Base-by-base conservation (phyloP, 495 filamentous ascomycete species). In the Penicillium chermesinum region DNA sequence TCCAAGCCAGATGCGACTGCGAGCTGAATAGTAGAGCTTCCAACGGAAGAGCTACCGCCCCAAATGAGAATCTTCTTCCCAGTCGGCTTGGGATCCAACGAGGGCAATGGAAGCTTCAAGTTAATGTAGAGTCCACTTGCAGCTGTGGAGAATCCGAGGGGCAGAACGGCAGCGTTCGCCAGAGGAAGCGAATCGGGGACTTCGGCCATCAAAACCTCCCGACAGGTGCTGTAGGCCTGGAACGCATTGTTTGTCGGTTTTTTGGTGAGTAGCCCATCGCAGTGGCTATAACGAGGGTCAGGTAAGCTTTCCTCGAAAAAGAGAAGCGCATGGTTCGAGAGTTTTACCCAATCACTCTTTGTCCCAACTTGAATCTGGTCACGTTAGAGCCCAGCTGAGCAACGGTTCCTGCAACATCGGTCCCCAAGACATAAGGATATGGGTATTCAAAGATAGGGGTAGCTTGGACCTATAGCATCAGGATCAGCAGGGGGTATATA, bases 91-190 rank as follows among this genome's bases (percentile, higher is more conserved):
- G 62, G 43, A 25, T 52, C 42, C 1, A 56, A 19, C 35, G 60
- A 30, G 44, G 57, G 56, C 41, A 52, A 18, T 52, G 59, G 48
- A 34, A 61, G 39, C 1, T 51, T 61, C 4, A 79, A 66, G 27
- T 67, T 55, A 25, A 57, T 57, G 49, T 70, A 79, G 15, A 82
- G 59, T 0, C 65, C 72, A 17, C 56, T 61, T 2, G 71, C 63
- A 9, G 78, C 75, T 2, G 79, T 81, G 0, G 69, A 65, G 19
- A 76, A 48, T 1, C 61, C 62, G 12, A 78, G 60, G 1, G 77
- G 76, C 3, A 81, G 59, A 2, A 79, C 76, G 3, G 55, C 60
- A 8, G 70, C 77, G 12, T 65, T 53, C 6, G 61, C 65, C 41
- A 68, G 74, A 12, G 65, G 41, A 18, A 80, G 53, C 16, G 49